These are phyloP conservation scores for Spizellomyces sp. DNA, from an alignment of 192 early-diverging fungal species.

Conservation along the genomic window DNA sequence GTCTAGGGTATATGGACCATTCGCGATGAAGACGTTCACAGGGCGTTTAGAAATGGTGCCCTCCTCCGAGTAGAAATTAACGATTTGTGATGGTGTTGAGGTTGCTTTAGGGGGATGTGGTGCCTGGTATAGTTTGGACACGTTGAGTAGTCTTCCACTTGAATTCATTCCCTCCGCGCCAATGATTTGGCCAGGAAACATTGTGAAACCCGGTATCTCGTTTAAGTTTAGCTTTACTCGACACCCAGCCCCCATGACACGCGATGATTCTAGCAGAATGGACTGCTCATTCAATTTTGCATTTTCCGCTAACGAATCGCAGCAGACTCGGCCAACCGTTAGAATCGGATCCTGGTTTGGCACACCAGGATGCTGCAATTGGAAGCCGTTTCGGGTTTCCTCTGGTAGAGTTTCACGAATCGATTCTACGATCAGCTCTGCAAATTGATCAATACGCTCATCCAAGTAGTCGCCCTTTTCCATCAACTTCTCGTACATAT, in stretches of 20 bases:
- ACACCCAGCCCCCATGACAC: constrained; percentile 69
- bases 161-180: constrained; percentile 70
- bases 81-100: constrained; percentile 43
- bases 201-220: constrained; percentile 47
- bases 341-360: constrained; percentile 57
- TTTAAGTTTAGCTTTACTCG: constrained; percentile 67
- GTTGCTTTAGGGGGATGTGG: constrained; percentile 57
- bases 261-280: constrained; percentile 80
- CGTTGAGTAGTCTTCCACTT: constrained; percentile 31
- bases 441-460: constrained; percentile 60
- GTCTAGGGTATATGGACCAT: constrained; percentile 86
- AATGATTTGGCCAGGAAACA: constrained; percentile 92
- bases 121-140: constrained; percentile 35
- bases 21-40: constrained; percentile 69
- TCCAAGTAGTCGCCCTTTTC: constrained; percentile 63
- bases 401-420: constrained; percentile 21
- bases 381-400: constrained; percentile 18
- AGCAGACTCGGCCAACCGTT: constrained; percentile 79
- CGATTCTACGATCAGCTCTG: constrained; percentile 41
- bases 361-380: constrained; percentile 15
- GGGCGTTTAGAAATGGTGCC: constrained; percentile 22
- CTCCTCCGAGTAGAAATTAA: constrained; percentile 48
- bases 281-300: constrained; percentile 71
- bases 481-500: constrained; percentile 78
- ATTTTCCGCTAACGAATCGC: constrained; percentile 57